Percentiles rank a stretch among this genome's conserved stretches.
phyloP scores from a whole-genome alignment of 2,329 filamentous ascomycete genomes.

The Thelonectria rubi region DNA sequence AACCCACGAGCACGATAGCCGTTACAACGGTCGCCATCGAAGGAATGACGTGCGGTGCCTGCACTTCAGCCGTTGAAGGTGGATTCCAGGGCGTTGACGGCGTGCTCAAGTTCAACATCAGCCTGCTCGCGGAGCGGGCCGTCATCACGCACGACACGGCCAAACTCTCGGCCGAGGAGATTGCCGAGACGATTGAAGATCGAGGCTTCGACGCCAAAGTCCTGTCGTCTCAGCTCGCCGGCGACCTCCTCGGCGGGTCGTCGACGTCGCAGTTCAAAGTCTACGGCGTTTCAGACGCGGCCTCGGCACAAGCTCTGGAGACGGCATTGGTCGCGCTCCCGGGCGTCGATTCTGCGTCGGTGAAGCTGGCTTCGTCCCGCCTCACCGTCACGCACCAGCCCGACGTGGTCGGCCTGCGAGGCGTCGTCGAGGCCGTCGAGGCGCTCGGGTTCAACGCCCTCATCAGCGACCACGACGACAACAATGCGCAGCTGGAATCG shows the following conservation, averaged over 20 bases:
- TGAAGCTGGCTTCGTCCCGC: slow-evolving; percentile 78
- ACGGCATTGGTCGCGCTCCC: slow-evolving; percentile 68
- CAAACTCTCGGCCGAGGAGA: slow-evolving; percentile 75
- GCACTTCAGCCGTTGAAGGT: slow-evolving; percentile 88
- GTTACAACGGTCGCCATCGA: slow-evolving; percentile 90
- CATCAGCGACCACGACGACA: slow-evolving; percentile 90
- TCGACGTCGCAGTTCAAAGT: slow-evolving; percentile 81
- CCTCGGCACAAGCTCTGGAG: slow-evolving; percentile 77
- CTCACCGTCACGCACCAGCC: slow-evolving; percentile 79
- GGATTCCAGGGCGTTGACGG: slow-evolving; percentile 83
- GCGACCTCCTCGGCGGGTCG: slow-evolving; percentile 61
- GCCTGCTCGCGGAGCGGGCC: slow-evolving; percentile 89
- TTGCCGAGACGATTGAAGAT: slow-evolving; percentile 86
- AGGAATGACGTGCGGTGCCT: slow-evolving; percentile 98
- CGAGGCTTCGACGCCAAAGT: slow-evolving; percentile 86
- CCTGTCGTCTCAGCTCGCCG: slow-evolving; percentile 76
- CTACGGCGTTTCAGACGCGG: slow-evolving; percentile 79
- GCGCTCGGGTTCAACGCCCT: slow-evolving; percentile 87
- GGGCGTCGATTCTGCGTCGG: slow-evolving; percentile 77
- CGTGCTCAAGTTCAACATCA: slow-evolving; percentile 91
- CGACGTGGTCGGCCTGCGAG: slow-evolving; percentile 77
- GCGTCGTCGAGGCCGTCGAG: slow-evolving; percentile 84
- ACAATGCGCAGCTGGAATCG: slow-evolving; percentile 95
- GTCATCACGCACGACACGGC: slow-evolving; percentile 84
- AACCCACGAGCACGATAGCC: slow-evolving; percentile 56